Percentiles rank a stretch among this genome's conserved stretches.
Conservation (phyloP, 257 asterid genomes). For the Vinca minor region DNA sequence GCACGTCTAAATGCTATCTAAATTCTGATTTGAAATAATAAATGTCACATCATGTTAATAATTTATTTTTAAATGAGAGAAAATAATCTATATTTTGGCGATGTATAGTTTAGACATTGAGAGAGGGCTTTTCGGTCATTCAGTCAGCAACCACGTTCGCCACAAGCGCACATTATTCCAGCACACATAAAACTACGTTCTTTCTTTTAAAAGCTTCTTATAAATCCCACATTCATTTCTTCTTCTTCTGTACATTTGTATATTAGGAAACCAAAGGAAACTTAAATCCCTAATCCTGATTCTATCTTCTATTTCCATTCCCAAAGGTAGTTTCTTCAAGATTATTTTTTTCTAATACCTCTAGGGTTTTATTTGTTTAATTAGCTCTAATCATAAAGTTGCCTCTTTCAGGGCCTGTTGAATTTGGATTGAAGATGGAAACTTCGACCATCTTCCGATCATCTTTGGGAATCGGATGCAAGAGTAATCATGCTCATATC, state of each 20-base stretch:
- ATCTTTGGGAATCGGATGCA: constrained; percentile 29
- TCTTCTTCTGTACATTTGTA: not conserved
- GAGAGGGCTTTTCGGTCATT: not conserved
- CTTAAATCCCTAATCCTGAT: not conserved
- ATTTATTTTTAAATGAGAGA: no score
- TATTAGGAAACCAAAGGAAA: not conserved
- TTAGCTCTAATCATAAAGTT: not conserved
- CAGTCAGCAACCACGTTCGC: not conserved
- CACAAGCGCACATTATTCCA: not conserved
- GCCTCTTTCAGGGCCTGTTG: not conserved
- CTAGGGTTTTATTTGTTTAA: not conserved
- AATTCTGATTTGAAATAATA: no score
- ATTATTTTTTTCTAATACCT: not conserved
- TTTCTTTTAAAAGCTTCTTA: not conserved
- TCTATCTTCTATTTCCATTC: not conserved
- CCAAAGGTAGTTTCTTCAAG: not conserved
- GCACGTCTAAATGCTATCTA: no score
- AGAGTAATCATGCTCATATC: constrained; percentile 14
- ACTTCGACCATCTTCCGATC: constrained; percentile 49
- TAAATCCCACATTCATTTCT: not conserved
- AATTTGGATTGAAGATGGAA: constrained; percentile 38
- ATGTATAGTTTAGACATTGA: no score
- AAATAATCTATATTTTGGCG: no score
- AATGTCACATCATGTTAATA: no score
- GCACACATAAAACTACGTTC: no score